Conservation (phyloP, 2,329 filamentous ascomycete species). For the Penicillium sp. region DNA sequence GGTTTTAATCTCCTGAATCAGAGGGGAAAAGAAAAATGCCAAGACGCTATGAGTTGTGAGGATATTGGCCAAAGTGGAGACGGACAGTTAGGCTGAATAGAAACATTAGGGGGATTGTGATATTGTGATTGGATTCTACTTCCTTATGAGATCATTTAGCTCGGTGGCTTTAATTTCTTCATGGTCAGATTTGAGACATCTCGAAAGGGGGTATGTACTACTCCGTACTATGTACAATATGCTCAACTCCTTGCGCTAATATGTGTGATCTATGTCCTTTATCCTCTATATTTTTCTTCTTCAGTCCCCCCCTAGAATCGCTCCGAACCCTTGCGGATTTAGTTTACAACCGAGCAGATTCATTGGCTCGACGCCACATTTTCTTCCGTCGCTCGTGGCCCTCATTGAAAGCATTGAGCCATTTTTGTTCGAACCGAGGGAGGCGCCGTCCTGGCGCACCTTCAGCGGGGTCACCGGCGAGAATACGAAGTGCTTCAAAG, state of each 20-base stretch:
- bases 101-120: too few species aligned
- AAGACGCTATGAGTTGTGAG: constrained; percentile 9
- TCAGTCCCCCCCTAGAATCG: background rate
- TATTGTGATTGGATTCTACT: too few species aligned
- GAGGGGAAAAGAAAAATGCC: background rate
- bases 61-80: constrained; percentile 6
- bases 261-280: constrained; percentile 1
- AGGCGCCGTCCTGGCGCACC: constrained; percentile 41
- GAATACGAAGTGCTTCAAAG: constrained; percentile 51
- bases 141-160: too few species aligned
- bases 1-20: background rate
- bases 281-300: too few species aligned
- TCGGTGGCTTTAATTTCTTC: too few species aligned
- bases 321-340: background rate
- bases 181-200: too few species aligned
- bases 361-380: constrained; percentile 57
- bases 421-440: constrained; percentile 44
- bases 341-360: constrained; percentile 16
- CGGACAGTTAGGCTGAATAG: background rate
- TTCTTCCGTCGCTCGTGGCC: constrained; percentile 55
- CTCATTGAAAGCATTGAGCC: constrained; percentile 48
- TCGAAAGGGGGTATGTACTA: too few species aligned
- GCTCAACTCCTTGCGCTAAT: background rate
- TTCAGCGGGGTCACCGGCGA: constrained; percentile 44
- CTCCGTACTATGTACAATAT: background rate